phyloP scores from a whole-genome alignment of 208 protist species.

The Leishmania guyanensis region DNA sequence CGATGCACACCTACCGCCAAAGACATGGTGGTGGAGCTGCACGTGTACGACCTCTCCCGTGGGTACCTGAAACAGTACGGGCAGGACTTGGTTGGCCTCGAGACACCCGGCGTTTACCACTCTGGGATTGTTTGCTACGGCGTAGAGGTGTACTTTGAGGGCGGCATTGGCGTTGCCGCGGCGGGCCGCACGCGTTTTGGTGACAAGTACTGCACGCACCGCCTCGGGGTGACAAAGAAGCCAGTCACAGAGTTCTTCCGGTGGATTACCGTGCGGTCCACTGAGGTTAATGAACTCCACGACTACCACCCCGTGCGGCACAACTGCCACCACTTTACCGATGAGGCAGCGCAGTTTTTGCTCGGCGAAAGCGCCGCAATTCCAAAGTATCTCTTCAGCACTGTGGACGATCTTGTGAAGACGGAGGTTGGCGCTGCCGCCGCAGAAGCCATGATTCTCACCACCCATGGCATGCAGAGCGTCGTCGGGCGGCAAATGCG shows the following conservation, averaged over 20 bases:
- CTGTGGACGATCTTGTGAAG: conserved; percentile 42
- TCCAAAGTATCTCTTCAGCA: conserved; percentile 55
- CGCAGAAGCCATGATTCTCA: conserved; percentile 42
- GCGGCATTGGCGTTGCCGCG: conserved; percentile 66
- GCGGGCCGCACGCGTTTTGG: conserved; percentile 87
- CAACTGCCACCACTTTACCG: conserved; percentile 95
- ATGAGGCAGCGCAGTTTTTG: conserved; percentile 69
- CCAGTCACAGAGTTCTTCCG: conserved; percentile 52
- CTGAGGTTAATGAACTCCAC: conserved; percentile 44
- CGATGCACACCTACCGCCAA: conserved; percentile 5
- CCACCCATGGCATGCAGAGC: conserved; percentile 54
- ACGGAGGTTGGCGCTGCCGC: conserved; percentile 48
- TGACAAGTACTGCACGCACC: conserved; percentile 48
- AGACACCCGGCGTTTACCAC: conserved; percentile 92
- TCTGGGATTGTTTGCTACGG: conserved; percentile 92
- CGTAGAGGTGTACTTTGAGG: conserved; percentile 94
- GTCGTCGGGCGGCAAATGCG: conserved; percentile 33
- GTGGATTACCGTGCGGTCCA: conserved; percentile 48
- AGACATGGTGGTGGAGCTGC: conserved; percentile 42
- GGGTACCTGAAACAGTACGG: conserved; percentile 78
- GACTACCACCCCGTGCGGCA: conserved; percentile 88
- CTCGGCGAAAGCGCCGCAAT: conserved; percentile 31
- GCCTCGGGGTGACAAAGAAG: conserved; percentile 55
- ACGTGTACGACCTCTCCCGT: conserved; percentile 92
- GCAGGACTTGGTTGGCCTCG: conserved; percentile 53